Conservation (phyloP, 2,329 filamentous ascomycete genomes). For the Aspergillus tanneri region DNA sequence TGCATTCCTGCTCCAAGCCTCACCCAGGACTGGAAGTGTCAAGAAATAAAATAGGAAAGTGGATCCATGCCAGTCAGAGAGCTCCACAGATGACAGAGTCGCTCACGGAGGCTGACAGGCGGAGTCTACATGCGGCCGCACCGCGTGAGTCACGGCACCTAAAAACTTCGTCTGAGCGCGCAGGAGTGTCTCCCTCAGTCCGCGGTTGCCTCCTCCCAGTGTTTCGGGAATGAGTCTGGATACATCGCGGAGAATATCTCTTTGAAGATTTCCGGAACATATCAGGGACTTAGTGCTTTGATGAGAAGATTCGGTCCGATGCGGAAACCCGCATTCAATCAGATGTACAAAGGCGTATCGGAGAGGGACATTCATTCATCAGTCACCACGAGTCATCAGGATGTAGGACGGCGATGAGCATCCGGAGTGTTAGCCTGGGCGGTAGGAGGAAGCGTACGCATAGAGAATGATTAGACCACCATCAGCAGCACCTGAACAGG, state of each 20-base stretch:
- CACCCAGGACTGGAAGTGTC: conserved; percentile 50
- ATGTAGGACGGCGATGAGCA: conserved; percentile 39
- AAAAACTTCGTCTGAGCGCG: conserved; percentile 29
- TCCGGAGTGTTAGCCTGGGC: conserved; percentile 33
- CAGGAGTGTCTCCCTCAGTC: conserved; percentile 26
- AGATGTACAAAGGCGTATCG: conserved; percentile 32
- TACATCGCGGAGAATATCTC: conserved; percentile 29
- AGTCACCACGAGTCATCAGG: conserved; percentile 40
- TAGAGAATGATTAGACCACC: no score
- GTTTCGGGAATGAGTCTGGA: conserved; percentile 39
- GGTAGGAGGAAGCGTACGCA: conserved; percentile 21
- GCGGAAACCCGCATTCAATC: conserved; percentile 39
- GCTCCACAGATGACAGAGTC: conserved; percentile 51
- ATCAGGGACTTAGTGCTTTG: conserved; percentile 30
- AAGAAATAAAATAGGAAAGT: conserved; percentile 50
- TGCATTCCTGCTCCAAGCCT: conserved; percentile 50
- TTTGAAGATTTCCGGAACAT: conserved; percentile 31
- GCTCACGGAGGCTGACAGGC: conserved; percentile 38
- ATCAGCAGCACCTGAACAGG: no score
- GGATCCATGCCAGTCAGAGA: conserved; percentile 50
- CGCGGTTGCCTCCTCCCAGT: conserved; percentile 37
- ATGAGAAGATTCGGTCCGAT: conserved; percentile 36
- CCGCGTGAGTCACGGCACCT: conserved; percentile 31
- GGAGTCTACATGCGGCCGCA: conserved; percentile 40
- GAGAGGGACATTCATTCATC: conserved; percentile 36